phyloP scores from a whole-genome alignment of 2,329 filamentous ascomycete species.

The Ophiosphaerella korrae region DNA sequence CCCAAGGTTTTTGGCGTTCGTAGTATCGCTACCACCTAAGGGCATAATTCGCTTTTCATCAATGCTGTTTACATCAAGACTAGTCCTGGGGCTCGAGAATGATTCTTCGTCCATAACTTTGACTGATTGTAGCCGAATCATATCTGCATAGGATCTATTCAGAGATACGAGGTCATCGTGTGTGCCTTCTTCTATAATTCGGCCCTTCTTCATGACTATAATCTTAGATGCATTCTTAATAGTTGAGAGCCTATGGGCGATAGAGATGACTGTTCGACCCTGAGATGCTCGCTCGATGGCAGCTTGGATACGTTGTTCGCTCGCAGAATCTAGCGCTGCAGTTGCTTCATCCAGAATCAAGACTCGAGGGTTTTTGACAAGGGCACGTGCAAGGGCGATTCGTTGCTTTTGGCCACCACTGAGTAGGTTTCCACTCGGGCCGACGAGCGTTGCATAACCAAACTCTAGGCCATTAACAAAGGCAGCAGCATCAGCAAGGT shows the following conservation, averaged over 20 bases:
- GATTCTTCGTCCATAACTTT: slow-evolving; percentile 47
- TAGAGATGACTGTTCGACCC: slow-evolving; percentile 45
- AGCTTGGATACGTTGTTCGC: slow-evolving; percentile 60
- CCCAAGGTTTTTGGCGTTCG: neutral
- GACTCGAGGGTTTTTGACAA: slow-evolving; percentile 63
- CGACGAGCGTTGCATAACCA: slow-evolving; percentile 56
- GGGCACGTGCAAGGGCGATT: slow-evolving; percentile 61
- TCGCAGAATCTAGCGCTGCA: slow-evolving; percentile 63
- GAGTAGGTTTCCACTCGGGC: slow-evolving; percentile 59
- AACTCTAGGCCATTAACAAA: slow-evolving; percentile 62
- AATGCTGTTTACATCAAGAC: slow-evolving; percentile 25
- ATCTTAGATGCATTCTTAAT: slow-evolving; percentile 46
- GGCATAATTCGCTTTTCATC: slow-evolving; percentile 24
- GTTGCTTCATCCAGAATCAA: slow-evolving; percentile 68
- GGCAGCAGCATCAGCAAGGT: slow-evolving; percentile 62
- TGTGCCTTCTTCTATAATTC: slow-evolving; percentile 45
- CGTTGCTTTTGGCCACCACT: slow-evolving; percentile 65
- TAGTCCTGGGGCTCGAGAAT: slow-evolving; percentile 24
- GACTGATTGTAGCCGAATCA: slow-evolving; percentile 55
- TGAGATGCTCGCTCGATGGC: slow-evolving; percentile 42
- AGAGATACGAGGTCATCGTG: slow-evolving; percentile 40
- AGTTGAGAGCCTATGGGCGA: slow-evolving; percentile 48
- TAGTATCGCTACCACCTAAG: slow-evolving; percentile 10
- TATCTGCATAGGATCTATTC: slow-evolving; percentile 54
- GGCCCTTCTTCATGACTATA: slow-evolving; percentile 46